Conservation (phyloP, 805 yeast genomes). For the Nakazawaea wickerhamii region DNA sequence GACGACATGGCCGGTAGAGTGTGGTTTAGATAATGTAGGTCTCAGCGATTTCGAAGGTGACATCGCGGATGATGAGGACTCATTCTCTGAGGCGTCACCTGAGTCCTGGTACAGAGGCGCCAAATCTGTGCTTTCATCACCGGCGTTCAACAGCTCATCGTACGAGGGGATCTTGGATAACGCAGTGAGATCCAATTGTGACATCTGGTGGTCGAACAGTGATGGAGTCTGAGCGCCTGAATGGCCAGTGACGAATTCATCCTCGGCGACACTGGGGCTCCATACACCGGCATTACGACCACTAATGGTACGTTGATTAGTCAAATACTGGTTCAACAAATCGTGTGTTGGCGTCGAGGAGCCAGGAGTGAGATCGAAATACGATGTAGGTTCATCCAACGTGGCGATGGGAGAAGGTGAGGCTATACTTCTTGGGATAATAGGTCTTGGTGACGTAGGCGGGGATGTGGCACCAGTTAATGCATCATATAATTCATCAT, state of each 20-base stretch:
- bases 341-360: slow-evolving; percentile 9
- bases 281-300: slow-evolving; percentile 9
- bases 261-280: slow-evolving; percentile 9
- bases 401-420: background rate
- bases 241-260: slow-evolving; percentile 7
- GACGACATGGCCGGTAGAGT: slow-evolving; percentile 2
- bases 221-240: slow-evolving; percentile 10
- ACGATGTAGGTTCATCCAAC: slow-evolving; percentile 8
- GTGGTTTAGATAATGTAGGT: slow-evolving; percentile 1
- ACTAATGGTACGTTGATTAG: slow-evolving; percentile 6
- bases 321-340: slow-evolving; percentile 7
- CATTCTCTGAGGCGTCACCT: background rate
- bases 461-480: slow-evolving; percentile 19
- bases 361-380: slow-evolving; percentile 11
- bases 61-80: background rate
- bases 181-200: slow-evolving; percentile 31
- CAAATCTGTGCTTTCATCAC: slow-evolving; percentile 36
- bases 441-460: slow-evolving; percentile 13
- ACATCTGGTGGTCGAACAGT: slow-evolving; percentile 1
- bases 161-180: slow-evolving; percentile 81
- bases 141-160: slow-evolving; percentile 61
- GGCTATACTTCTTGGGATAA: slow-evolving; percentile 5
- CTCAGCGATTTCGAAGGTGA: background rate
- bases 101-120: slow-evolving; percentile 61
- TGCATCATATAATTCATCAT: slow-evolving; percentile 34